phyloP scores from a whole-genome alignment of 2,329 filamentous ascomycete species.

The Colletotrichum truncatum region DNA sequence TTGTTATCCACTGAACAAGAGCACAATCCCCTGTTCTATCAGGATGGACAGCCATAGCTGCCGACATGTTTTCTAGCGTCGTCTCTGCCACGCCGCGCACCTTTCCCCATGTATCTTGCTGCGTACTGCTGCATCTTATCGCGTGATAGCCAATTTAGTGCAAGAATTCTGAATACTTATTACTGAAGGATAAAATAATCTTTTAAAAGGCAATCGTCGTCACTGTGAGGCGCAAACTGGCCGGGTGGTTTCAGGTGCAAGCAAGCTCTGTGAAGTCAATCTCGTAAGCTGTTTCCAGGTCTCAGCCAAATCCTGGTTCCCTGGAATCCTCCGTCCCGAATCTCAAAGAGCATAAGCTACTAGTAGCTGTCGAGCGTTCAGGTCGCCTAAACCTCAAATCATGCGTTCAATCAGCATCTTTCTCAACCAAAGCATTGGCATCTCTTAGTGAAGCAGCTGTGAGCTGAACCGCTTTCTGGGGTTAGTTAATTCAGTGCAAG shows the following conservation, averaged over 20 bases:
- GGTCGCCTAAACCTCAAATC: not conserved
- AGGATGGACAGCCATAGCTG: not conserved
- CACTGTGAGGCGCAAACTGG: too few relatives aligned
- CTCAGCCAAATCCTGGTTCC: constrained; percentile 1
- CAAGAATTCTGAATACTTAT: not conserved
- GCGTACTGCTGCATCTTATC: too few relatives aligned
- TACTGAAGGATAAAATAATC: too few relatives aligned
- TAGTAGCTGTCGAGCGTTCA: not conserved
- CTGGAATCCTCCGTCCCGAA: not conserved
- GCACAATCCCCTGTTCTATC: not conserved
- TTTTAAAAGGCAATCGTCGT: too few relatives aligned
- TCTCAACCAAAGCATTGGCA: not conserved
- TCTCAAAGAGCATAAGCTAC: not conserved
- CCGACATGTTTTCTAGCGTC: not conserved
- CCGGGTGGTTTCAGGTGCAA: not conserved
- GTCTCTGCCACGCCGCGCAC: too few relatives aligned
- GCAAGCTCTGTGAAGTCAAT: not conserved
- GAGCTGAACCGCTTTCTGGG: not conserved
- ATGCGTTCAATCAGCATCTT: not conserved
- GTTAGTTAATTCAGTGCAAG: not conserved
- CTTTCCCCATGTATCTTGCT: too few relatives aligned
- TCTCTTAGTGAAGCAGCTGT: not conserved
- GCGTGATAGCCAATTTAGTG: not conserved
- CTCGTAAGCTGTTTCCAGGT: not conserved
- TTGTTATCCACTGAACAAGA: not conserved